Conservation (phyloP, 1,284 basidiomycete genomes). For the Exsudoporus floridanus region DNA sequence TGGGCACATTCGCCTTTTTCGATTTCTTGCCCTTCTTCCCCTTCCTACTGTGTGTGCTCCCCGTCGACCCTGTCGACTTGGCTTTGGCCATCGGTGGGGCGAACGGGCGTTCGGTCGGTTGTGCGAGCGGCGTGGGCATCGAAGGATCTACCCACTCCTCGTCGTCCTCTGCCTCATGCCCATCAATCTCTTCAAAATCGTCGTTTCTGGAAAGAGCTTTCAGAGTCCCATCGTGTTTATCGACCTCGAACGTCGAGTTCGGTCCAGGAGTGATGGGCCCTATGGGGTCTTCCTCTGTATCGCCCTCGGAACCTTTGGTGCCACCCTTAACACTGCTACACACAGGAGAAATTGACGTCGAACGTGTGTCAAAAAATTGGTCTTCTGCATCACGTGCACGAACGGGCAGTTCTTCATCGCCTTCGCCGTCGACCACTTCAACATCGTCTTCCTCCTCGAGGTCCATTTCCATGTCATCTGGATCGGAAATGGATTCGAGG, state of each 20-base stretch:
- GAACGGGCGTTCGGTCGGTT: slow-evolving; percentile 34
- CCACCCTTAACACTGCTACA: slow-evolving; percentile 39
- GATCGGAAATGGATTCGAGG: slow-evolving; percentile 77
- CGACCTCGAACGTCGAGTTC: slow-evolving; percentile 45
- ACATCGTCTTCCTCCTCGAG: slow-evolving; percentile 43
- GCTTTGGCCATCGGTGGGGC: slow-evolving; percentile 34
- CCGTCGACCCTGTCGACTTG: slow-evolving; percentile 33
- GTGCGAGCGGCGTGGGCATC: slow-evolving; percentile 38
- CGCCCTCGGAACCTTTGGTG: slow-evolving; percentile 49
- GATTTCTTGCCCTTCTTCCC: slow-evolving; percentile 29
- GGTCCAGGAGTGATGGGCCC: slow-evolving; percentile 63
- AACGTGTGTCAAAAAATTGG: slow-evolving; percentile 49
- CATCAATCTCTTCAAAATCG: slow-evolving; percentile 38
- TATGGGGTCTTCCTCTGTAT: slow-evolving; percentile 66
- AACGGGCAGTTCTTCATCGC: slow-evolving; percentile 17
- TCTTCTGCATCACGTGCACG: slow-evolving; percentile 35
- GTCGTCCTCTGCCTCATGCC: slow-evolving; percentile 36
- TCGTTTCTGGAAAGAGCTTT: slow-evolving; percentile 20
- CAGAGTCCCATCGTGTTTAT: slow-evolving; percentile 17
- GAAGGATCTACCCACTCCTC: slow-evolving; percentile 66
- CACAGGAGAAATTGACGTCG: slow-evolving; percentile 40
- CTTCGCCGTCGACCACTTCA: slow-evolving; percentile 28
- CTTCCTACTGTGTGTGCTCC: slow-evolving; percentile 26
- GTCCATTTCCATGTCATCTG: slow-evolving; percentile 62
- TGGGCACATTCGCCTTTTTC: slow-evolving; percentile 39